Evolutionary conservation across 805 yeast genomes (phyloP).

Genomic region (Starmera caribaea): DNA sequence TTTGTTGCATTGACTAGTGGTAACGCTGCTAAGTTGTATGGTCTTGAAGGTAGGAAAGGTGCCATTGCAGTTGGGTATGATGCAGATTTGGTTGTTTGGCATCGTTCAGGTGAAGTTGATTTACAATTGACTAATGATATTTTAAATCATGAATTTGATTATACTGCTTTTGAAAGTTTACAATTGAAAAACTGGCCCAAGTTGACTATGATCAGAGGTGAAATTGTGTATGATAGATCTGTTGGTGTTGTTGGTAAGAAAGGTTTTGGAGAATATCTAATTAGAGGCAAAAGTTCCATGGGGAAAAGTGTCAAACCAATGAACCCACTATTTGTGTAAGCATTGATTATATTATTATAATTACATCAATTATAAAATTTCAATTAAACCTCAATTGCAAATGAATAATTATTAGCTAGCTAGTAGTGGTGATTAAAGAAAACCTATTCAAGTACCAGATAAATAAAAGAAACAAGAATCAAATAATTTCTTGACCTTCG

Average conservation of each 20-base stretch:
- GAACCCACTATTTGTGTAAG: conserved; percentile 8
- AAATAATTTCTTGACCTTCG: too few relatives aligned
- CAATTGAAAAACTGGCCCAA: conserved; percentile 37
- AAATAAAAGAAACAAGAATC: too few relatives aligned
- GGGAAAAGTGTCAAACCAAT: conserved; percentile 15
- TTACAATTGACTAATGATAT: conserved; percentile 20
- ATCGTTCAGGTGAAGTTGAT: conserved; percentile 25
- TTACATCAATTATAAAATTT: too few relatives aligned
- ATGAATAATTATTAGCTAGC: too few relatives aligned
- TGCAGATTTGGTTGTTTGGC: conserved; percentile 41
- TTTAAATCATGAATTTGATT: conserved; percentile 29
- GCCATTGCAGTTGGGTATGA: conserved; percentile 35
- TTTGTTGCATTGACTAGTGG: conserved; percentile 36
- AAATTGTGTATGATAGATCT: conserved; percentile 20
- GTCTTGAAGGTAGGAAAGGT: conserved; percentile 32
- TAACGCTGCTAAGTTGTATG: conserved; percentile 38
- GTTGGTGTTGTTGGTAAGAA: conserved; percentile 10
- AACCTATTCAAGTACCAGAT: too few relatives aligned
- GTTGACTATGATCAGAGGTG: conserved; percentile 30
- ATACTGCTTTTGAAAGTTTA: conserved; percentile 31
- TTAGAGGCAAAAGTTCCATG: conserved; percentile 16
- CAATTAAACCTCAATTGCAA: too few relatives aligned
- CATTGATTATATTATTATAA: too few relatives aligned
- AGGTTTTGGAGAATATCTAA: conserved; percentile 18
- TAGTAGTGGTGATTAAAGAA: too few relatives aligned